These are phyloP conservation scores for Glonium stellatum DNA, from an alignment of 495 filamentous ascomycete species.

Conservation along the genomic window DNA sequence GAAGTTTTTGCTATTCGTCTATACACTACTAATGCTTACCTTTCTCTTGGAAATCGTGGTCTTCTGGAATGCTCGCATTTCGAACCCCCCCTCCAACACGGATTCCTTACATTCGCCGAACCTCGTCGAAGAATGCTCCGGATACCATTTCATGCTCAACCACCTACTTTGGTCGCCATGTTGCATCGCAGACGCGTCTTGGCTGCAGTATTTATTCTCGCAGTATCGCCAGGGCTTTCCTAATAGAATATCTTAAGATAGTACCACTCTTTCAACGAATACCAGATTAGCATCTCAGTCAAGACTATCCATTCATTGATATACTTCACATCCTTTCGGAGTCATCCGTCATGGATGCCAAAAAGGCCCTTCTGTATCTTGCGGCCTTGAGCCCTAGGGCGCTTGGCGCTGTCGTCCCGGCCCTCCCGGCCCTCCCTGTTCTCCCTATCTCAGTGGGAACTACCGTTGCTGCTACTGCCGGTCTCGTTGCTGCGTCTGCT, in stretches of 20 bases:
- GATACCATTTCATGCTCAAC: not conserved
- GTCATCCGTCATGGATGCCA: conserved; percentile 10
- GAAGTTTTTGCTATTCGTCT: not conserved
- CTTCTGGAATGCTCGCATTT: not conserved
- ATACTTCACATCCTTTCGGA: not conserved
- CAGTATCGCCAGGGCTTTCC: not conserved
- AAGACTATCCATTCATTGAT: conserved; percentile 5
- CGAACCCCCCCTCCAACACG: not conserved
- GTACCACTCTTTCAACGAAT: not conserved
- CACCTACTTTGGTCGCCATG: not conserved
- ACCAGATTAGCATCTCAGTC: conserved; percentile 1
- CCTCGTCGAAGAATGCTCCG: not conserved
- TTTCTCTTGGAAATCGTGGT: not conserved
- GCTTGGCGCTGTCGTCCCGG: conserved; percentile 8
- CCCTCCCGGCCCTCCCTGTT: not conserved
- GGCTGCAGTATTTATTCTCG: conserved; percentile 3
- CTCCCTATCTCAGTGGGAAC: not conserved
- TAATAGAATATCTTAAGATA: not conserved
- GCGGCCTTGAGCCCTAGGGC: conserved; percentile 3
- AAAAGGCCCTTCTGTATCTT: conserved; percentile 10
- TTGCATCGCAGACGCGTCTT: not conserved
- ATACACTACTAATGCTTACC: not conserved
- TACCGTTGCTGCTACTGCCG: not conserved
- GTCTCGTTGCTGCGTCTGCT: not conserved
- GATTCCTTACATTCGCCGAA: not conserved